Conservation (phyloP, 257 asterid genomes). For the Solanum etuberosum region DNA sequence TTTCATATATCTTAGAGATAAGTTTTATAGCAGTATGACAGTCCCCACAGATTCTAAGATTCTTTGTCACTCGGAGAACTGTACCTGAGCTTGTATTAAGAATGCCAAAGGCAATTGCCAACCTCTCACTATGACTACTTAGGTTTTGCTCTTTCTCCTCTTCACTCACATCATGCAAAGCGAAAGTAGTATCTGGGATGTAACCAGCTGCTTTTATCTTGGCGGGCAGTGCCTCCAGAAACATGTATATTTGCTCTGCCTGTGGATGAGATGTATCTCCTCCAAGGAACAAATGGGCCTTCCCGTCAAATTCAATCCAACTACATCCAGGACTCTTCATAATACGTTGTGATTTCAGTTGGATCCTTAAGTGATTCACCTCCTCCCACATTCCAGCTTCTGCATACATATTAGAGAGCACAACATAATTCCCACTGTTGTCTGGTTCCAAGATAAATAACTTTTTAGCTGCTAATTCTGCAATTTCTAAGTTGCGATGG, state of each 20-base stretch:
- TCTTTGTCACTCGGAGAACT: constrained; percentile 56
- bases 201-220: constrained; percentile 60
- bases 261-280: constrained; percentile 50
- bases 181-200: constrained; percentile 44
- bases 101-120: constrained; percentile 61
- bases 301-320: constrained; percentile 63
- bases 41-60: constrained; percentile 74
- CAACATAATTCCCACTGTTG: constrained; percentile 55
- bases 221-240: constrained; percentile 45
- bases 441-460: constrained; percentile 58
- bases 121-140: constrained; percentile 50
- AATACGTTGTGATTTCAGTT: constrained; percentile 32
- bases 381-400: constrained; percentile 85
- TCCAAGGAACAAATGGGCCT: constrained; percentile 48
- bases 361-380: constrained; percentile 39
- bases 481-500: constrained; percentile 63
- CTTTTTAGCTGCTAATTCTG: constrained; percentile 66
- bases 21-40: constrained; percentile 62
- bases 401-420: constrained; percentile 83
- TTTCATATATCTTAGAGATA: constrained; percentile 39
- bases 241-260: constrained; percentile 26
- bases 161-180: constrained; percentile 65
- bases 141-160: constrained; percentile 59
- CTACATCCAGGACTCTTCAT: constrained; percentile 81
- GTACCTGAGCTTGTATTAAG: constrained; percentile 38